Percentiles rank a stretch among this genome's conserved stretches.
Conservation (phyloP, 805 yeast genomes). For the Wickerhamomyces bovis region DNA sequence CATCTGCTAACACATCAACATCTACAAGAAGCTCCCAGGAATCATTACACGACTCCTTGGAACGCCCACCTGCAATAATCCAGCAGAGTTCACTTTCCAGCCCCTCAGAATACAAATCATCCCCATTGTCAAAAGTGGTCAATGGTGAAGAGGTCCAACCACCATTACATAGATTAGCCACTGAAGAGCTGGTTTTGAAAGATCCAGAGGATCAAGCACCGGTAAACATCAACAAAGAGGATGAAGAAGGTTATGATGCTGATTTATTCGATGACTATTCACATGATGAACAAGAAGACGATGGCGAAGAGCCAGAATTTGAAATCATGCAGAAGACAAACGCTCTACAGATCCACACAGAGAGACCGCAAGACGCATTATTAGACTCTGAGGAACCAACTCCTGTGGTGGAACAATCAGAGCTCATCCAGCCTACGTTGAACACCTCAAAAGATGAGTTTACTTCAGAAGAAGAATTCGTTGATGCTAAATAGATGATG, state of each 20-base stretch:
- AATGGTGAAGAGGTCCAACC: not conserved
- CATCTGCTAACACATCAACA: not conserved
- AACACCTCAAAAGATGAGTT: not conserved
- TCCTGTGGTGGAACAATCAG: slow-evolving; percentile 3
- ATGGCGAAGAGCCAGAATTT: not conserved
- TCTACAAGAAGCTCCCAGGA: slow-evolving; percentile 9
- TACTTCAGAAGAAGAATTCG: not conserved
- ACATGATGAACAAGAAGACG: slow-evolving; percentile 11
- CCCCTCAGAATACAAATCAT: slow-evolving; percentile 8
- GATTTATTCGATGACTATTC: slow-evolving; percentile 16
- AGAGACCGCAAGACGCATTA: slow-evolving; percentile 14
- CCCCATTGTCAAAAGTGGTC: slow-evolving; percentile 14
- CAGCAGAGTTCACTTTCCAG: not conserved
- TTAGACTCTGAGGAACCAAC: slow-evolving; percentile 12
- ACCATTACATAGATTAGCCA: not conserved
- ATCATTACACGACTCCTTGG: slow-evolving; percentile 3
- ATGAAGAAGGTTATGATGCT: slow-evolving; percentile 2
- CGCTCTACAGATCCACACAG: slow-evolving; percentile 10
- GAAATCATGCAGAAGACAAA: not conserved
- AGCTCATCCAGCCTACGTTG: not conserved
- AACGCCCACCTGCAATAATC: not conserved
- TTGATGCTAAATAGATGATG: not conserved
- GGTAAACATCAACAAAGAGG: not conserved
- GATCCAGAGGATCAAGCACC: not conserved
- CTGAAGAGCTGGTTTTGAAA: not conserved